phyloP scores from a whole-genome alignment of 176 grass and related monocot genomes.

The Stipa capillata region DNA sequence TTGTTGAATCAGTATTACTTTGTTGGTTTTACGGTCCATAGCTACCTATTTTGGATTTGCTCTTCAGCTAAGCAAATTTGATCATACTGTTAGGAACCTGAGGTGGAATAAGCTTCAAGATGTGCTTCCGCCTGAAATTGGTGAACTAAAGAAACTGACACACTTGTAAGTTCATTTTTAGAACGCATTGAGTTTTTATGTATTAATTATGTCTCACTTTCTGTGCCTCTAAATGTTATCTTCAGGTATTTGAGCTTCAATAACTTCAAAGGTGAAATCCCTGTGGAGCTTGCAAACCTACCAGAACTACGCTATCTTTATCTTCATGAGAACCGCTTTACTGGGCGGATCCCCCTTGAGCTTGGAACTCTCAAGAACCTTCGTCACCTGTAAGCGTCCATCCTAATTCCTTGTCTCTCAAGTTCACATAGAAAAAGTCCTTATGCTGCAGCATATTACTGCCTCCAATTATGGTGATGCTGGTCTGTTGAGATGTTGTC shows the following conservation, averaged over 20 bases:
- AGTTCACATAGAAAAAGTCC: slow-evolving; percentile 4
- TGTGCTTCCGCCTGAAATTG: slow-evolving; percentile 86
- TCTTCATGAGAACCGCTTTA: slow-evolving; percentile 78
- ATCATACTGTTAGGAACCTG: slow-evolving; percentile 63
- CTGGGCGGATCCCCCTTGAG: slow-evolving; percentile 69
- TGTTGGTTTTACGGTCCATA: neutral
- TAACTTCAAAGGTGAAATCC: slow-evolving; percentile 96
- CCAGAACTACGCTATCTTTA: slow-evolving; percentile 85
- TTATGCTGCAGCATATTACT: neutral
- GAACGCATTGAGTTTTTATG: slow-evolving; percentile 1
- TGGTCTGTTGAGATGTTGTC: neutral
- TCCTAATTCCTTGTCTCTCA: neutral
- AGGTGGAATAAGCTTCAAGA: slow-evolving; percentile 99
- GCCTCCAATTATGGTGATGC: neutral
- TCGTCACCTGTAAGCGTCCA: slow-evolving; percentile 62
- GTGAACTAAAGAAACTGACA: slow-evolving; percentile 83
- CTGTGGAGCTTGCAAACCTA: slow-evolving; percentile 86
- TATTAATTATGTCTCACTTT: neutral
- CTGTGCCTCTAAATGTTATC: slow-evolving; percentile 2
- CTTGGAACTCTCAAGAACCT: slow-evolving; percentile 80
- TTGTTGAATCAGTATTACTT: neutral
- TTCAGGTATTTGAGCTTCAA: slow-evolving; percentile 96
- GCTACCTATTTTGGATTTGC: slow-evolving; percentile 18
- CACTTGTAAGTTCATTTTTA: slow-evolving; percentile 60
- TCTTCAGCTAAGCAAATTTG: neutral